phyloP scores from a whole-genome alignment of 1,284 basidiomycete genomes.

The Malassezia arunalokei region DNA sequence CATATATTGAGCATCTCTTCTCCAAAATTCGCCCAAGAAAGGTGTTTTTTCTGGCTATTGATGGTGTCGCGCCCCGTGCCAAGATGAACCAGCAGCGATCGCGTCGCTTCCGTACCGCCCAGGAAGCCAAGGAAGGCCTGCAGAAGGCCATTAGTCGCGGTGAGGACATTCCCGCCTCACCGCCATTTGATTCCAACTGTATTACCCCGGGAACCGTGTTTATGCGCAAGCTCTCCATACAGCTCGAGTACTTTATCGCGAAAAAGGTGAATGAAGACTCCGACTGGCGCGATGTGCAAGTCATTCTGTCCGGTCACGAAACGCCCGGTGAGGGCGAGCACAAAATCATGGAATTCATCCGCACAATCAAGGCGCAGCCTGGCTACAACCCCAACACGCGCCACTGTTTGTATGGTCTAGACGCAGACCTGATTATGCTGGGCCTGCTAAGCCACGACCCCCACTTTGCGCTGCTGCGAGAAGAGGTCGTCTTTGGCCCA shows the following conservation, averaged over 20 bases:
- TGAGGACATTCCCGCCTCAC: constrained; percentile 79
- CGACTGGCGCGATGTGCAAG: constrained; percentile 72
- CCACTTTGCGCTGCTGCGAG: constrained; percentile 90
- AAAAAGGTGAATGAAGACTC: constrained; percentile 45
- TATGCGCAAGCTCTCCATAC: constrained; percentile 79
- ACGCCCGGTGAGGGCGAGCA: constrained; percentile 96
- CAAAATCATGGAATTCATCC: constrained; percentile 99
- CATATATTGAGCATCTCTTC: constrained; percentile 94
- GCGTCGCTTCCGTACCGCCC: constrained; percentile 83
- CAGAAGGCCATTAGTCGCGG: constrained; percentile 78
- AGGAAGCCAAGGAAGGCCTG: constrained; percentile 73
- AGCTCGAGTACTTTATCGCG: constrained; percentile 78
- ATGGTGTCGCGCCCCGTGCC: constrained; percentile 91
- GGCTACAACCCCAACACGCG: constrained; percentile 85
- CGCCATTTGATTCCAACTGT: constrained; percentile 95
- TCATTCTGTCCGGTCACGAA: constrained; percentile 94
- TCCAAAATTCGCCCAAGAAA: constrained; percentile 95
- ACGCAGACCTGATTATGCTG: constrained; percentile 97
- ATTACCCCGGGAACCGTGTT: constrained; percentile 96
- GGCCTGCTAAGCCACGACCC: constrained; percentile 93
- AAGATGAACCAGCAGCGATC: constrained; percentile 94
- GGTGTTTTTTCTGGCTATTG: constrained; percentile 78
- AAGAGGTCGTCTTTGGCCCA: constrained; percentile 95
- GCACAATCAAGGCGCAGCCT: constrained; percentile 80
- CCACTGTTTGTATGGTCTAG: constrained; percentile 94